Base-by-base conservation (phyloP, 148 eudicot species). In the Suaeda aralocaspica region DNA sequence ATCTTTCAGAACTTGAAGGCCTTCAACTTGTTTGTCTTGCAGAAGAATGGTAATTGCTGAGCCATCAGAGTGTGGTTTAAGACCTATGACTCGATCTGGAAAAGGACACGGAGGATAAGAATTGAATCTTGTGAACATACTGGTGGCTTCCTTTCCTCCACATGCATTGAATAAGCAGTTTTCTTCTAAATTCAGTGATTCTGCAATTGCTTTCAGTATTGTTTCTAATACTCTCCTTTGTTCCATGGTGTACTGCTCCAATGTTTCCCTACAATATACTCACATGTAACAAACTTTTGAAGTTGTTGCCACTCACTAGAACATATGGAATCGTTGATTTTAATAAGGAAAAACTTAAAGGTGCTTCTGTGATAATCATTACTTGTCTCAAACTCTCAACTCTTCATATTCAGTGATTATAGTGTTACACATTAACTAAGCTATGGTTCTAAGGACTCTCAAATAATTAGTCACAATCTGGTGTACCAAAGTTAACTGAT, bases 11-110 rank as follows among this genome's bases (percentile, higher is more conserved):
- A 84, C 26, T 52, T 84, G 85, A 63, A 84, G 85, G 29, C 82
- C 88, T 80, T 77, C 82, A 3, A 82, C 85, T 72, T 79, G 28
- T 31, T 75, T 59, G 68, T 84, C 88, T 42, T 77, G 85, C 58
- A 84, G 55, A 2, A 84, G 76, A 52, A 84, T 1, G 6, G 88
- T 84, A 24, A 82, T 28, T 4, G 66, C 71, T 2, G 85, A 55
- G 45, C 80, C 85, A 75, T 84, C 88, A 3, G 85, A 68, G 53
- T 84, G 88, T n/a, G 85, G 76, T 66, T 75, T 80, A 39, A 79
- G 26, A 0, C 88, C 88, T 2, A 76, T 62, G 31, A 75, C 76
- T n/a, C 22, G 57, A n/a, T 77, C 83, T 1, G 82, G 82, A 13
- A 44, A 50, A 26, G 77, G 66, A 69, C 88, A 82, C 11, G 64